Conservation (phyloP, 2,329 filamentous ascomycete species). For the Beauveria brongniartii region DNA sequence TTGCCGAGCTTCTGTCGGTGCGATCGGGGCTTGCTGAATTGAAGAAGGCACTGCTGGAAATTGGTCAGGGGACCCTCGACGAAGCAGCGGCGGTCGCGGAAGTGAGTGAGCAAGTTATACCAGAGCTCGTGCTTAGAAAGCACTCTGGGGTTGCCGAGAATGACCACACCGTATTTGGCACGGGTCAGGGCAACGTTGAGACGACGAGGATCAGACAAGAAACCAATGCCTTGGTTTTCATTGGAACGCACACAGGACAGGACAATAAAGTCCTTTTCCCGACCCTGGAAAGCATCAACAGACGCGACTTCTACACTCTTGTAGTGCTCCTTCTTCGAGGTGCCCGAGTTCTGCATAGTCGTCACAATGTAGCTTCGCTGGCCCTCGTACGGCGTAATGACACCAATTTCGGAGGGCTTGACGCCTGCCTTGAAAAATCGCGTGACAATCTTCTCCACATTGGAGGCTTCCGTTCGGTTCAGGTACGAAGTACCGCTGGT, state of each 20-base stretch:
- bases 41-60: conserved; percentile 87
- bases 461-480: conserved; percentile 92
- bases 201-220: conserved; percentile 93
- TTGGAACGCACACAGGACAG: conserved; percentile 97
- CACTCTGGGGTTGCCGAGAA: conserved; percentile 95
- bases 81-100: conserved; percentile 93
- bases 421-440: conserved; percentile 98
- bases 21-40: conserved; percentile 90
- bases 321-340: conserved; percentile 96
- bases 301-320: conserved; percentile 98
- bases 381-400: conserved; percentile 97
- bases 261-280: conserved; percentile 98
- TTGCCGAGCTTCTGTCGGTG: conserved; percentile 77
- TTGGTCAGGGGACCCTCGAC: conserved; percentile 94
- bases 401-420: conserved; percentile 86
- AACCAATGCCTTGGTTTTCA: conserved; percentile 97
- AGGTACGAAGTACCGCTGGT: conserved; percentile 96
- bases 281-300: conserved; percentile 96
- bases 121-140: conserved; percentile 95
- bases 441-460: conserved; percentile 97
- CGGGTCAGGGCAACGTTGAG: conserved; percentile 95
- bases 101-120: conserved; percentile 91
- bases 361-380: conserved; percentile 97
- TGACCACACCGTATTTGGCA: conserved; percentile 93
- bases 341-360: conserved; percentile 97